Evolutionary conservation across 192 early-diverging fungal species (phyloP).

Genomic region (Podila clonocystis): DNA sequence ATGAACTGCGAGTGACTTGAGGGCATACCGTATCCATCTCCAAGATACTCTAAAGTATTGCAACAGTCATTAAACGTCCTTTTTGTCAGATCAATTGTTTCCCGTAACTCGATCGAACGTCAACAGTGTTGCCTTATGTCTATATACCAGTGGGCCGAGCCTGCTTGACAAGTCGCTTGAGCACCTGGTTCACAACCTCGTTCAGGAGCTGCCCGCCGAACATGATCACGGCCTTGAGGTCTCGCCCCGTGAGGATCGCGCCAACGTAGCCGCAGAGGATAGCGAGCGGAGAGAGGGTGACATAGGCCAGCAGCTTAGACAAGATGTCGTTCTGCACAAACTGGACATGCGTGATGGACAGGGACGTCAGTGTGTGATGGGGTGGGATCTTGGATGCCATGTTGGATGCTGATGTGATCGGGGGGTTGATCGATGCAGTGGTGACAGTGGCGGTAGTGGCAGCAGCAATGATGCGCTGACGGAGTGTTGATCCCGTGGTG

Average conservation of each 20-base stretch:
- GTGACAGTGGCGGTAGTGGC: not conserved
- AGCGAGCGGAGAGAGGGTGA: slow-evolving; percentile 71
- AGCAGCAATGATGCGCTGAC: slow-evolving; percentile 8
- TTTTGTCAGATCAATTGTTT: no score
- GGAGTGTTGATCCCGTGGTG: slow-evolving; percentile 2
- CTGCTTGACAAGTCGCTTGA: slow-evolving; percentile 71
- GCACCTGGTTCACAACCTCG: slow-evolving; percentile 68
- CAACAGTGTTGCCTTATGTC: not conserved
- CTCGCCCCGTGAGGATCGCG: slow-evolving; percentile 67
- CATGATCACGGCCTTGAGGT: slow-evolving; percentile 67
- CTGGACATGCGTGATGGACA: slow-evolving; percentile 79
- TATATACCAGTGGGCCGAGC: slow-evolving; percentile 71
- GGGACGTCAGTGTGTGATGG: slow-evolving; percentile 57
- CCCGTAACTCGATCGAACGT: not conserved
- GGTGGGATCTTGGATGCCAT: slow-evolving; percentile 22
- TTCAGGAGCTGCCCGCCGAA: slow-evolving; percentile 76
- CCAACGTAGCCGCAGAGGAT: slow-evolving; percentile 77
- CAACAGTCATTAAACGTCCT: not conserved
- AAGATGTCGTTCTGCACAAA: slow-evolving; percentile 67
- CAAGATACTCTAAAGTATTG: slow-evolving; percentile 64
- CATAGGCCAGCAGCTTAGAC: slow-evolving; percentile 68
- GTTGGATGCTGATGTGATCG: not conserved
- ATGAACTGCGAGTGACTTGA: slow-evolving; percentile 86
- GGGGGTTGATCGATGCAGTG: not conserved
- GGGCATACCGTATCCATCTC: slow-evolving; percentile 87